Base-by-base conservation (phyloP, 179 eudicot genomes). In the Drosera spatulata region DNA sequence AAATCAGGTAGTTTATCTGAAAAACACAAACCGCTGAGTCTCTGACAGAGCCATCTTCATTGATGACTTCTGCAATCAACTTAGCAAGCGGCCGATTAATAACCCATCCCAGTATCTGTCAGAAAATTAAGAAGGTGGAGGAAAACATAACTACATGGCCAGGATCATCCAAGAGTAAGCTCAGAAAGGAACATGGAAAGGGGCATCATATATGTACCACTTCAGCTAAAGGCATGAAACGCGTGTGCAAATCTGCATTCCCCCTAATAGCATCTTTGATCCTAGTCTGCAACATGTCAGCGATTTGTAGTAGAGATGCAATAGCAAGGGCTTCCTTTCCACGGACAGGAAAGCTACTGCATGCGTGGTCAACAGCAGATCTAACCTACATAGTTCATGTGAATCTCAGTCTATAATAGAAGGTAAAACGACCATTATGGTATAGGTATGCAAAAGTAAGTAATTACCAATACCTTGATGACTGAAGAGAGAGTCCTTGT, bases 21-120 rank as follows among this genome's bases (percentile, higher is more conserved):
- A 62, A 22, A 22, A 22, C 33, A 72, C 87, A 56, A 66, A 93
- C 99, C 62, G 96, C 95, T 62, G 99, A 82, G 70, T 93, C 96
- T 75, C 81, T 89, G 56, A 93, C 79, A 40, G 76, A 74, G 58
- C 99, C 99, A 81, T 93, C 99, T 73, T 89, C 95, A 73, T 82
- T 83, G 49, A 93, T 61, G 48, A 93, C 78, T 69, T 83, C 86
- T 59, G 71, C 71, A 63, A 93, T 74, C 58, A 85, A 75, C 81
- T 75, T 89, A 4, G 78, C 70, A 60, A 93, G 72, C 45, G 90
- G 67, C 62, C 76, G 76, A 59, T 60, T 82, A 40, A 78, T 70
- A 54, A 79, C 79, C 70, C 94, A 67, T 49, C 80, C 81, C 80
- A 79, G 59, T 63, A 93, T 89, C 99, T 93, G 85, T 74, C 67